Base-by-base conservation (phyloP, 1,284 basidiomycete genomes). In the Cryptococcus sp. region DNA sequence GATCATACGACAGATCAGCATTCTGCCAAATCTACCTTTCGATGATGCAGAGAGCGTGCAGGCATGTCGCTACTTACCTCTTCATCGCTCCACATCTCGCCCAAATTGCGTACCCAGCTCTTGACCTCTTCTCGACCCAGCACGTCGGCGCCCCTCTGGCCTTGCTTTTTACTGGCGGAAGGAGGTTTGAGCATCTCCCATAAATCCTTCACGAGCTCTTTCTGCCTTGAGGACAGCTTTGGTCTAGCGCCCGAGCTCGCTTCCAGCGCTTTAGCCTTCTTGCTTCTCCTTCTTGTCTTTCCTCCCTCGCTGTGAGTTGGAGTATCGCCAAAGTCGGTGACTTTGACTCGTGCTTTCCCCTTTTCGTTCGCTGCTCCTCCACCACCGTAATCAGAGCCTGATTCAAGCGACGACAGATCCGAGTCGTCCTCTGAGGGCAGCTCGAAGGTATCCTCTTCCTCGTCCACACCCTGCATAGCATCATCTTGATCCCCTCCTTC, bases 51-150 rank as follows among this genome's bases (percentile, higher is more conserved):
- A 50, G 43, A 54, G 43, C 22, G 7, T 50, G 10, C 38, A 2
- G 16, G 2, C 48, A 4, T 22, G 30, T 40, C 20, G 17, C 0
- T 0, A 67, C 76, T 55, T 58, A 79, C 78, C 70, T 79, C 77
- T 6, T 73, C 74, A 11, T 77, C 73, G 1, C 65, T 72, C 75
- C 75, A 78, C 67, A 73, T 75, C 64, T 79, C 77, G 1, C 76
- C 76, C 58, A 80, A 45, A 30, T 65, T 63, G 40, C 73, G 61
- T 0, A 70, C 78, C 66, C 67, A 69, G n/a, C 57, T 54, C 63
- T 72, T 73, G 7, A 80, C 71, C 60, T 78, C 75, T 8, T 73
- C 72, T 22, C 70, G 61, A 1, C 72, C 70, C 23, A 79, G 47
- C 3, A 75, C 59, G 30, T 58, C 46, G 13, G 42, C 30, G 16